phyloP scores from a whole-genome alignment of 2,329 filamentous ascomycete species.

The Venturia carpophila region DNA sequence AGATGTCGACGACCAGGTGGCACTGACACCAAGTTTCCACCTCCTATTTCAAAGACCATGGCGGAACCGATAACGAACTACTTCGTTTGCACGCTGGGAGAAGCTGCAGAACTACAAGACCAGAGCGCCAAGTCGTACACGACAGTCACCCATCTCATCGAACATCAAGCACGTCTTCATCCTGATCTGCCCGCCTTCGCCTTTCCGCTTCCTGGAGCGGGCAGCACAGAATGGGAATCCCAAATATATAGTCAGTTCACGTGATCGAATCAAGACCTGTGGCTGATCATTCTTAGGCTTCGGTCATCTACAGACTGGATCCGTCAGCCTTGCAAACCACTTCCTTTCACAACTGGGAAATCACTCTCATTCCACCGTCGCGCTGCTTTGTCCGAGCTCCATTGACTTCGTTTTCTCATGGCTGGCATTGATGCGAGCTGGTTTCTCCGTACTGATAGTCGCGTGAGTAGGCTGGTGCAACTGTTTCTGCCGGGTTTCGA shows the following conservation, averaged over 20 bases:
- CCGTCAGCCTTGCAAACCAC: slow-evolving; percentile 30
- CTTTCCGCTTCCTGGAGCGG: slow-evolving; percentile 35
- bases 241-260: slow-evolving; percentile 25
- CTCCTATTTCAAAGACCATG: background rate
- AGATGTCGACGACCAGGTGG: no score
- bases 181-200: slow-evolving; percentile 42
- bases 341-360: slow-evolving; percentile 24
- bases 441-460: slow-evolving; percentile 49
- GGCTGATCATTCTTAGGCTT: slow-evolving; percentile 23
- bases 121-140: slow-evolving; percentile 33
- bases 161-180: slow-evolving; percentile 36
- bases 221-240: slow-evolving; percentile 23
- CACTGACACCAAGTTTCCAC: no score
- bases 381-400: slow-evolving; percentile 50
- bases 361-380: slow-evolving; percentile 34
- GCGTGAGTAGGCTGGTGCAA: slow-evolving; percentile 29
- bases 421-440: slow-evolving; percentile 51
- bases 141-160: slow-evolving; percentile 42
- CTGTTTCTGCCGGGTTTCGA: background rate
- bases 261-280: background rate
- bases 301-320: slow-evolving; percentile 29
- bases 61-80: slow-evolving; percentile 36
- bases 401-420: slow-evolving; percentile 52
- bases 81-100: slow-evolving; percentile 54
- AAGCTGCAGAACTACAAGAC: slow-evolving; percentile 38